phyloP scores from a whole-genome alignment of 768 basidiomycete species.

The Lyophyllum decastes region DNA sequence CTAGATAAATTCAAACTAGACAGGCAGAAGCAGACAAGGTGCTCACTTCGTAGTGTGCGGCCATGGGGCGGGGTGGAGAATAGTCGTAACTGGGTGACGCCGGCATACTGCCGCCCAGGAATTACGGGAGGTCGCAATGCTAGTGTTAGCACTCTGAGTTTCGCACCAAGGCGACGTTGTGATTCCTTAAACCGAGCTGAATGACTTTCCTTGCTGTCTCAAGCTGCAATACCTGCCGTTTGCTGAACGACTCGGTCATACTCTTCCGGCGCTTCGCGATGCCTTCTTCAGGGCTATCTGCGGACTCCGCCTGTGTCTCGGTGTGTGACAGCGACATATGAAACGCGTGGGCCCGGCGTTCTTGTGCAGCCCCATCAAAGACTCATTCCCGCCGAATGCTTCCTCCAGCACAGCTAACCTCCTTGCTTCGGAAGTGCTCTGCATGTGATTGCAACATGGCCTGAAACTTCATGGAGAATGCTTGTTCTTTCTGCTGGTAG shows the following conservation, averaged over 20 bases:
- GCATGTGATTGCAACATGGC: neutral
- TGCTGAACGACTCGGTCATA: neutral
- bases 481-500: neutral
- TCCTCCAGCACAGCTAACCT: neutral
- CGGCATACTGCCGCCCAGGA: no score
- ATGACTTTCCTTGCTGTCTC: neutral
- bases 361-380: neutral
- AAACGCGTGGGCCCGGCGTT: neutral
- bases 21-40: no score
- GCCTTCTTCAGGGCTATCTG: neutral
- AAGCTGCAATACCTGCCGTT: neutral
- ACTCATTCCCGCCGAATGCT: neutral
- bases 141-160: neutral
- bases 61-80: no score
- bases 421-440: neutral
- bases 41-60: no score
- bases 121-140: neutral
- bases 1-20: neutral
- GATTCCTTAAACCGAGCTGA: neutral
- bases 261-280: neutral
- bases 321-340: neutral
- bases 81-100: no score
- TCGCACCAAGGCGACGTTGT: neutral
- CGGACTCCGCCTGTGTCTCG: constrained; percentile 1
- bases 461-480: neutral